Percentiles rank a stretch among this genome's conserved stretches.
Conservation (phyloP, 768 basidiomycete species). For the Hysterangium stoloniferum region DNA sequence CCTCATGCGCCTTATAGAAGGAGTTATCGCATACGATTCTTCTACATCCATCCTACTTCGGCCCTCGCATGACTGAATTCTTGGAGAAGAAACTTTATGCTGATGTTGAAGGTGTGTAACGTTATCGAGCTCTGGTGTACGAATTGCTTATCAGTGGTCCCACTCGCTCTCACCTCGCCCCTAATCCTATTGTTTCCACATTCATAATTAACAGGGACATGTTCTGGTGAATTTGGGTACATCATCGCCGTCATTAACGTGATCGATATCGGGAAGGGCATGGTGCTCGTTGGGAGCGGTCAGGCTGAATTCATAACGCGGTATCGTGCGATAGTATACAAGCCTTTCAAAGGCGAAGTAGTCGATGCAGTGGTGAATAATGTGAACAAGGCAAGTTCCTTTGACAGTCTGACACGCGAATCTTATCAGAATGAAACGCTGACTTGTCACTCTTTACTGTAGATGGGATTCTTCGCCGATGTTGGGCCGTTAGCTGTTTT, state of each 20-base stretch:
- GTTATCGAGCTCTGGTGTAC: neutral
- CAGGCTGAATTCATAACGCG: conserved; percentile 94
- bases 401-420: no score
- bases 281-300: conserved; percentile 84
- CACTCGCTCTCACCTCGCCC: neutral
- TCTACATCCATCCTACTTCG: conserved; percentile 97
- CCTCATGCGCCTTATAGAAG: no score
- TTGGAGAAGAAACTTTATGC: conserved; percentile 89
- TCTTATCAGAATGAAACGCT: neutral
- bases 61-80: conserved; percentile 89
- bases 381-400: conserved; percentile 66
- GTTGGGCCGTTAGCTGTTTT: conserved; percentile 93
- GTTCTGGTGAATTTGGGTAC: conserved; percentile 91
- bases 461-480: conserved; percentile 99
- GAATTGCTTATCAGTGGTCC: neutral
- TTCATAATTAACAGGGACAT: conserved; percentile 51
- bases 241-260: conserved; percentile 90
- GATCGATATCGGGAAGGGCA: conserved; percentile 85
- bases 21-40: conserved; percentile 96
- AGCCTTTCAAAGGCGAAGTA: conserved; percentile 99
- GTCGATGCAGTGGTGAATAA: conserved; percentile 94
- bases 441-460: conserved; percentile 1
- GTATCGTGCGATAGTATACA: conserved; percentile 96
- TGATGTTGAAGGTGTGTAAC: conserved; percentile 60
- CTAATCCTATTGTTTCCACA: neutral